Conservation (phyloP, 441 rosid genomes). For the Croton laevigatus region DNA sequence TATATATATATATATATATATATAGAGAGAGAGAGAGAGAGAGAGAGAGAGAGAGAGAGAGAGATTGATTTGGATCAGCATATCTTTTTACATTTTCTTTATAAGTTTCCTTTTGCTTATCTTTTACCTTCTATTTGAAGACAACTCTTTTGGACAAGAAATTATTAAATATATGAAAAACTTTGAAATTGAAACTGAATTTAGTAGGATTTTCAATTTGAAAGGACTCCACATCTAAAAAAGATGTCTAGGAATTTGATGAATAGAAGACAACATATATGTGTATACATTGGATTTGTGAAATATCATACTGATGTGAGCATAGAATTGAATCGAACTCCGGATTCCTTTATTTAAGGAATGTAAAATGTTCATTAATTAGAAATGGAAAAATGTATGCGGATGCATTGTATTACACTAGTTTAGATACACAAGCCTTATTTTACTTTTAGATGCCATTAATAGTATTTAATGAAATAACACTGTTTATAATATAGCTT, state of each 20-base stretch:
- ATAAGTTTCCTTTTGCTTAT: slow-evolving; percentile 1
- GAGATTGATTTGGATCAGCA: not conserved
- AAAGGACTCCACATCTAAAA: slow-evolving; percentile 4
- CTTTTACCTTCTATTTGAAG: not conserved
- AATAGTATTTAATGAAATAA: too few relatives aligned
- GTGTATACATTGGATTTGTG: not conserved
- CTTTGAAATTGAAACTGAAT: not conserved
- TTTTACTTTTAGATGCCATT: too few relatives aligned
- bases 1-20: not conserved
- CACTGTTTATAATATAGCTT: too few relatives aligned
- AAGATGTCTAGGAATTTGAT: not conserved
- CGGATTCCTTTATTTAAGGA: not conserved
- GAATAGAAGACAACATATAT: not conserved
- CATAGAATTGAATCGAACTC: not conserved
- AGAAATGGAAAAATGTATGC: not conserved
- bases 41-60: too few relatives aligned
- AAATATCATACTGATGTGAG: not conserved
- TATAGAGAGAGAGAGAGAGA: too few relatives aligned
- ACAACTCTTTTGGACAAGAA: not conserved
- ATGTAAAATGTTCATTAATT: not conserved
- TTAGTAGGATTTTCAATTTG: slow-evolving; percentile 3
- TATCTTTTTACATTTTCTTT: not conserved
- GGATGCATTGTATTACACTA: not conserved
- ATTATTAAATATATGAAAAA: not conserved
- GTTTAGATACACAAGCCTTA: too few relatives aligned